Base-by-base conservation (phyloP, 169 alveolate species). In the Plasmodium ovale region DNA sequence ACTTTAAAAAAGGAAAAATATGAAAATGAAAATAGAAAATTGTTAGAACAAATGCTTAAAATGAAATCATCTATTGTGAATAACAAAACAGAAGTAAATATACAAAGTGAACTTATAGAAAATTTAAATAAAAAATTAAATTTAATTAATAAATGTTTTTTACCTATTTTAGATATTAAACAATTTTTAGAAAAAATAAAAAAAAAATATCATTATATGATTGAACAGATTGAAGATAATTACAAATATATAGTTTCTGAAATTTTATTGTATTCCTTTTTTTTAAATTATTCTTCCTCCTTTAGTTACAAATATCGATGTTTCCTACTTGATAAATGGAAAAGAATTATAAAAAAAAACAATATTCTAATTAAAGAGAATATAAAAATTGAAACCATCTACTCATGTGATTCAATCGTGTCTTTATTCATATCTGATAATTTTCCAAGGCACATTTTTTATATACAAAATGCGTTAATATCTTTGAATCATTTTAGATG, bases 401-500 rank as follows among this genome's bases (percentile, higher is more conserved):
- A 82, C 58, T 65, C 90, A 49, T 65, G 84, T 51, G 90, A 82
- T 56, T 65, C 65, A 2, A 82, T 82, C 37, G 71, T 82, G 1
- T 67, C 90, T 9, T 56, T 82, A 54, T 82, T 82, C 44, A 33
- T 82, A 31, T 82, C 90, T 54, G 82, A 82, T 31, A 82, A 82
- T 42, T 82, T 82, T 3, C 90, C 90, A 4, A 65, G 90, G 53
- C 90, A 82, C 29, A 82, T 82, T 19, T 82, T 82, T 47, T 82
- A 82, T 37, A 67, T 82, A 29, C 90, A 82, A 65, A 82, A 82
- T 82, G 90, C 90, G 27, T 44, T 82, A 21, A 82, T 82, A 67
- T 49, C 90, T 10, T 56, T 82, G 1, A 82, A 82, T 47, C 90
- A 82, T 82, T 82, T 82, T 29, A 82, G 90, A 53, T 82, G 90